A percentile compares a stretch with the other conserved stretches of the same genome.
Evolutionary conservation across 2,329 filamentous ascomycete genomes (phyloP).

Genomic region (Nigrospora oryzae): DNA sequence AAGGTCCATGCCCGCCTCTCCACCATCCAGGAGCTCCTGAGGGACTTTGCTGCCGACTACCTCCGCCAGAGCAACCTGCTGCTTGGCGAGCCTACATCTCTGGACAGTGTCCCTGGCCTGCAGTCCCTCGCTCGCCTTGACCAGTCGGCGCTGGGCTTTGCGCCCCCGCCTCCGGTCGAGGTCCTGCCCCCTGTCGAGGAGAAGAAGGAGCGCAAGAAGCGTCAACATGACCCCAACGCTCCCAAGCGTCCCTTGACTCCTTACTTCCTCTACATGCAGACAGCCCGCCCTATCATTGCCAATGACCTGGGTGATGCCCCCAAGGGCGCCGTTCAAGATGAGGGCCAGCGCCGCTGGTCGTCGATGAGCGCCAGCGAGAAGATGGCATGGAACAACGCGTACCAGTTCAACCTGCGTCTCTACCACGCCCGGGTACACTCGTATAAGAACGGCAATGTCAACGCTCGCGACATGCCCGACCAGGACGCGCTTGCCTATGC

Average conservation of each 20-base stretch:
- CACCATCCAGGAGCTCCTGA: slow-evolving; percentile 71
- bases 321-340: slow-evolving; percentile 80
- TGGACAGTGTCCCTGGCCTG: slow-evolving; percentile 32
- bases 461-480: slow-evolving; percentile 53
- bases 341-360: slow-evolving; percentile 80
- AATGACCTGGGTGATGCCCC: slow-evolving; percentile 67
- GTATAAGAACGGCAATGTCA: slow-evolving; percentile 51
- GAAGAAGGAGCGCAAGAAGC: slow-evolving; percentile 87
- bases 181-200: slow-evolving; percentile 40
- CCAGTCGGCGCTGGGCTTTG: slow-evolving; percentile 28
- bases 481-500: slow-evolving; percentile 52
- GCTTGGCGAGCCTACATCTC: slow-evolving; percentile 53
- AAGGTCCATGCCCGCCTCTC: slow-evolving; percentile 72
- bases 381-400: slow-evolving; percentile 56
- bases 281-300: slow-evolving; percentile 75
- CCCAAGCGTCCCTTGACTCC: slow-evolving; percentile 91
- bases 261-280: slow-evolving; percentile 92
- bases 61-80: slow-evolving; percentile 82
- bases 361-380: slow-evolving; percentile 70
- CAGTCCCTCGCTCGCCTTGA: slow-evolving; percentile 41
- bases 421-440: slow-evolving; percentile 59
- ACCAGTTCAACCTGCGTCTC: slow-evolving; percentile 58
- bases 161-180: slow-evolving; percentile 8
- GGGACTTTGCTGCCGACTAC: slow-evolving; percentile 74
- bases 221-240: slow-evolving; percentile 80